Evolutionary conservation across 352 stramenopile species (phyloP), one percentile per base, ranked within the genome.

Genomic region (Blastocystis sp.): DNA sequence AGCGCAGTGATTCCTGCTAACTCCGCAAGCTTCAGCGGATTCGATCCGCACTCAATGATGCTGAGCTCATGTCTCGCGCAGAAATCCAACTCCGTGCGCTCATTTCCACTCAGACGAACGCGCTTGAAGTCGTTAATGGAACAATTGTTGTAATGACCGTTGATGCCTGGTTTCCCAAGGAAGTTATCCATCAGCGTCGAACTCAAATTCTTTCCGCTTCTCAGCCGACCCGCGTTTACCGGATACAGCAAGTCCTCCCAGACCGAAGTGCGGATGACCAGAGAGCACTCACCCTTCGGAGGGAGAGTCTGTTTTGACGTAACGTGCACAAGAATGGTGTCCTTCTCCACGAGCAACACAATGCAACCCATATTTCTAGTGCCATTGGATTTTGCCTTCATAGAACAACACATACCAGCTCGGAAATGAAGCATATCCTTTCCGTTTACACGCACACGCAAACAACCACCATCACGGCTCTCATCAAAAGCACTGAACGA

Each of bases 11-110:
- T 9, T 3, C 26, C 45, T 19, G 51, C 74, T 4, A 67, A n/a
- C 50, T 85, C 74, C 66, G 50, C 19, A 10, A 26, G 55, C 13
- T 51, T 16, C 35, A n/a, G n/a, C 21, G 16, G 2, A 69, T 85
- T 69, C 3, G 31, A 26, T 31, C 74, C 74, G 26, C 51, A 85
- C 2, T 85, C 50, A 1, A 85, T 35, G 1, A 85, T 26, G 45
- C 55, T 69, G 31, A 66, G 29, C 21, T 59, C 24, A 13, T 35
- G 31, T n/a, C 66, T 67, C 21, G 66, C 50, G 35, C 13, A 19
- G 31, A 31, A 37, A 29, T 21, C 55, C 4, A 85, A 16, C 3
- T 45, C 19, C 13, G 12, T 1, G 2, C 12, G 33, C 74, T 85
- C 74, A 24, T 62, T 66, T 31, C 10, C 26, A 3, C n/a, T 69